phyloP scores from a whole-genome alignment of 495 filamentous ascomycete species.

The Hyaloscypha hepaticicola region DNA sequence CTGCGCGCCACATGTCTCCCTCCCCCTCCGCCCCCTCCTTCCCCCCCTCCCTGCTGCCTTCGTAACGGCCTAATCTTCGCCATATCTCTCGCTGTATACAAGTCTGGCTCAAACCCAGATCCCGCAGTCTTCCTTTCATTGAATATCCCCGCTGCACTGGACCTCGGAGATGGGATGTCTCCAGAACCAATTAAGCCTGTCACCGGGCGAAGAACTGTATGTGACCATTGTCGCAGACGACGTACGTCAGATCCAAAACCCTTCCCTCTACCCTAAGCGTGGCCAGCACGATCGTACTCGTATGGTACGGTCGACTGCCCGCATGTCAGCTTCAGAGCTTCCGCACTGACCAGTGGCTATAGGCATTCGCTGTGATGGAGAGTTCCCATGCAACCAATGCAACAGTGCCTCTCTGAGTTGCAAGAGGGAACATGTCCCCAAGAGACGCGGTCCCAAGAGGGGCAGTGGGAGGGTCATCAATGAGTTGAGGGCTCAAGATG shows the following conservation, averaged over 20 bases:
- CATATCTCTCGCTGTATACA: conserved; percentile 34
- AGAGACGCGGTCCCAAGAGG: conserved; percentile 37
- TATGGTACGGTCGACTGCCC: neutral
- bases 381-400: conserved; percentile 38
- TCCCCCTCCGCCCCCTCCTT: conserved; percentile 8
- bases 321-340: conserved; percentile 12
- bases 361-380: conserved; percentile 38
- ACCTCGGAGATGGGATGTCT: conserved; percentile 23
- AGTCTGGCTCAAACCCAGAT: neutral
- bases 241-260: conserved; percentile 31
- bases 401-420: conserved; percentile 32
- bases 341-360: conserved; percentile 17
- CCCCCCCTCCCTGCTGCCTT: neutral
- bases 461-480: conserved; percentile 39
- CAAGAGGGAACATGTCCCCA: conserved; percentile 40
- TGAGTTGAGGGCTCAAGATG: conserved; percentile 33
- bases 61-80: too few relatives aligned
- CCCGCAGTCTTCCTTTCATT: conserved; percentile 12
- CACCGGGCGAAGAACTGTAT: conserved; percentile 30
- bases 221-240: conserved; percentile 37
- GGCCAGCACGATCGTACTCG: neutral
- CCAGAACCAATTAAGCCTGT: conserved; percentile 24
- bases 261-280: neutral
- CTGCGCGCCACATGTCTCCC: neutral
- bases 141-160: conserved; percentile 4